Base-by-base conservation (phyloP, 2,329 filamentous ascomycete species). In the Fusarium torulosum region DNA sequence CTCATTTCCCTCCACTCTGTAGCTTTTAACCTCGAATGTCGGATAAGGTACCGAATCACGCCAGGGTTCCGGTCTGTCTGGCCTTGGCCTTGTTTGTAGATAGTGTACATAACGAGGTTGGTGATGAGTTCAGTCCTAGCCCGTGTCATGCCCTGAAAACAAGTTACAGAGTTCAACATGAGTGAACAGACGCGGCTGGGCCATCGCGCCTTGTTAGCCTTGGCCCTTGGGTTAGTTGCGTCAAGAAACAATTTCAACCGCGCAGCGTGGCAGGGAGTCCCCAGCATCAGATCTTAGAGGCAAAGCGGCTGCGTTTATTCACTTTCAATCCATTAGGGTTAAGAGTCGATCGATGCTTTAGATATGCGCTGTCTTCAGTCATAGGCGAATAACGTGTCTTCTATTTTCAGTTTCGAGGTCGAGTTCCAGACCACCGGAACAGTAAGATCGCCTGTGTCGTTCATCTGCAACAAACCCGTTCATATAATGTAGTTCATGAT, bases 391-490 rank as follows among this genome's bases (percentile, higher is more conserved):
- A n/a, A 37, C 17, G n/a, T 58, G 42, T 47, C 37, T 57, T 60
- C 57, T 63, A 46, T 50, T 61, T 61, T 66, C 59, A 63, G 64
- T 33, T 53, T 70, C 31, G 55, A 58, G 31, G 45, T 60, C 14
- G 23, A 25, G 50, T 21, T 63, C 67, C 41, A 47, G 41, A 20
- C 29, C 41, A 42, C 20, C 23, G 13, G 19, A 8, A 72, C 21
- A 61, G 37, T 40, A 55, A 47, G 45, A 50, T 67, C 50, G 52
- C 47, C 25, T 19, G 29, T 52, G 37, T 17, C 29, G 35, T 47
- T 56, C 31, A 15, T 40, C 50, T 51, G 56, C 47, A 47, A 49
- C 50, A 43, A 50, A 51, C 53, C 54, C 43, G 45, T 43, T 45
- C 46, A 37, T 43, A 29, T 10, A 11, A 29, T 29, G 27, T 10